phyloP scores from a whole-genome alignment of 129 eudicot genomes.

The Deinandra increscens region DNA sequence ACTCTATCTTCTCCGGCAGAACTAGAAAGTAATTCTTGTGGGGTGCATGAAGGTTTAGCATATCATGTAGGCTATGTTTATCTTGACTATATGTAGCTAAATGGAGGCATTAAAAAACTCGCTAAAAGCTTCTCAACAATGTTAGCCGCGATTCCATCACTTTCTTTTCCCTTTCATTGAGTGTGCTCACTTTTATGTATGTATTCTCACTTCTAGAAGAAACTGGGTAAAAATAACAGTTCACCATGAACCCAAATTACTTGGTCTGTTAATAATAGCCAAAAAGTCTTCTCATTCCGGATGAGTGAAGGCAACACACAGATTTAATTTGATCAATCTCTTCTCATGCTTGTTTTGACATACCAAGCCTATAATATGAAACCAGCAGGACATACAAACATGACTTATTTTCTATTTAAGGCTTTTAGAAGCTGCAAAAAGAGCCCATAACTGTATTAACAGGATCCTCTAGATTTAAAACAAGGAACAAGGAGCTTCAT shows the following conservation, averaged over 20 bases:
- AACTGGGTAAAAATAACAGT: slow-evolving; percentile 7
- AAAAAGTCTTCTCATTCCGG: slow-evolving; percentile 8
- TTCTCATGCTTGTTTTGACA: background rate
- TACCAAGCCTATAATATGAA: background rate
- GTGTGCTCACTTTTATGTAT: background rate
- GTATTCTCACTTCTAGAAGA: background rate
- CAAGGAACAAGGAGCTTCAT: slow-evolving; percentile 5
- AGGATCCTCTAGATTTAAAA: background rate
- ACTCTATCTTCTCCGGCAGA: background rate
- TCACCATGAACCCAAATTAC: background rate
- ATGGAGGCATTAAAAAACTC: background rate
- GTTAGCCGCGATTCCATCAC: background rate
- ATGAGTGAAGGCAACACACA: background rate
- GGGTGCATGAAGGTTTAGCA: slow-evolving; percentile 1
- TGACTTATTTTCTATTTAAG: background rate
- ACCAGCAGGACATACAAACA: background rate
- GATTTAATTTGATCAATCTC: background rate
- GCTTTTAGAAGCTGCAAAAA: background rate
- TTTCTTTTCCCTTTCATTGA: background rate
- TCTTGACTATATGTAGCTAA: background rate
- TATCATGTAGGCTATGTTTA: background rate
- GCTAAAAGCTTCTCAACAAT: background rate
- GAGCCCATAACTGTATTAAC: background rate
- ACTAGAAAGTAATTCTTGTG: background rate
- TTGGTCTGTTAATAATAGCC: background rate